Evolutionary conservation across 2,329 filamentous ascomycete species (phyloP).

Genomic region (Diaporthe sp.): DNA sequence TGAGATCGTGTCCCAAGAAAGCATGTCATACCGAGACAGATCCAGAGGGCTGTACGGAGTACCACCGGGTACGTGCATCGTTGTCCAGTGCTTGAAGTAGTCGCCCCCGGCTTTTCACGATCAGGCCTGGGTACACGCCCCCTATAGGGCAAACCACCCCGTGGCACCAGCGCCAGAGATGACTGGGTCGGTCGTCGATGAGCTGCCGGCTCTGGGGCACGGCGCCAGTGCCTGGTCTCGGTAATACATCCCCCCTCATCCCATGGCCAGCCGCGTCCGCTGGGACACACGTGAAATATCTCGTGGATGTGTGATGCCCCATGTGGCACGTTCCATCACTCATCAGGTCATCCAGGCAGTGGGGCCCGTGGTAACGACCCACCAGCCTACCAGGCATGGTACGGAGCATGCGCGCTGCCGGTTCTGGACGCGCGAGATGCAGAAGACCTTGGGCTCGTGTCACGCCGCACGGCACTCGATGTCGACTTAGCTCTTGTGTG

Average conservation of each 20-base stretch:
- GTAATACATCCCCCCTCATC: neutral
- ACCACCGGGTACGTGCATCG: neutral
- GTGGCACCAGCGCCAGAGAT: constrained; percentile 11
- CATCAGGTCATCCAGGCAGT: neutral
- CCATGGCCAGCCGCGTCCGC: constrained; percentile 20
- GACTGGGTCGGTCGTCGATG: neutral
- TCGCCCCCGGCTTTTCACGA: neutral
- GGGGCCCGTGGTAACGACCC: neutral
- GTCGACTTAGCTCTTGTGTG: neutral
- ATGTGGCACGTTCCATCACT: constrained; percentile 10
- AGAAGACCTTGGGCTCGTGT: neutral
- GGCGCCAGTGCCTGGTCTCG: neutral
- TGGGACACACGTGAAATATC: constrained; percentile 29
- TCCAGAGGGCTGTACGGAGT: neutral
- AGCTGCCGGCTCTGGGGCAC: neutral
- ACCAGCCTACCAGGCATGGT: neutral
- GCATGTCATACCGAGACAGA: neutral
- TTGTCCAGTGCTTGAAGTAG: neutral
- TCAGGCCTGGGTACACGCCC: neutral
- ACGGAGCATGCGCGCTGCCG: neutral
- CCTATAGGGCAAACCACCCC: constrained; percentile 7
- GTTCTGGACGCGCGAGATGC: neutral
- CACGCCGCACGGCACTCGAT: constrained; percentile 11
- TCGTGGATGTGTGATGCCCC: neutral
- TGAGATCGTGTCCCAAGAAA: constrained; percentile 7